phyloP scores from a whole-genome alignment of 1,139 yeast genomes.

The Blastobotrys persicus region DNA sequence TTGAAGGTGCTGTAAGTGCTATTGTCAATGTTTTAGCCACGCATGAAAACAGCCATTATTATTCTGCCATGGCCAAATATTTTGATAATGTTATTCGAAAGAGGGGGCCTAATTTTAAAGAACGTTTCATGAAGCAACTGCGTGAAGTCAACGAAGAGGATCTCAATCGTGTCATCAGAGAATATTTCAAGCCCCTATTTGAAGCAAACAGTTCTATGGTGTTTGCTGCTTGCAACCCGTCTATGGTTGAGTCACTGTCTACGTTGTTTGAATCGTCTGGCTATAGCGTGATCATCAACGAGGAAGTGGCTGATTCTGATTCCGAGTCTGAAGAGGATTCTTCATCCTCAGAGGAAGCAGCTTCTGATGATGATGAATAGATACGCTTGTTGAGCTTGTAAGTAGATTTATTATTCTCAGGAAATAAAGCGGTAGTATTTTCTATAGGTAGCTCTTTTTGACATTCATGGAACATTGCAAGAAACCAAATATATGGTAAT shows the following conservation, averaged over 20 bases:
- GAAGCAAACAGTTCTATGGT: slow-evolving; percentile 53
- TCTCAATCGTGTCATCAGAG: slow-evolving; percentile 52
- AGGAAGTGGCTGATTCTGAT: slow-evolving; percentile 37
- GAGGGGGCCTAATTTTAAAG: slow-evolving; percentile 65
- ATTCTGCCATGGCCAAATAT: slow-evolving; percentile 66
- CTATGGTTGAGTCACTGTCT: slow-evolving; percentile 51
- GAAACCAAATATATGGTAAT: too few relatives aligned
- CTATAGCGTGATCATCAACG: slow-evolving; percentile 58
- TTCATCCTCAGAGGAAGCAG: slow-evolving; percentile 21
- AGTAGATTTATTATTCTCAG: too few relatives aligned
- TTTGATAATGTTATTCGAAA: slow-evolving; percentile 62
- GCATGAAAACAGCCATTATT: slow-evolving; percentile 51
- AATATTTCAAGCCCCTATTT: slow-evolving; percentile 54
- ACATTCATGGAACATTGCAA: too few relatives aligned
- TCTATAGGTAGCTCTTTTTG: too few relatives aligned
- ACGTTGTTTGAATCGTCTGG: slow-evolving; percentile 54
- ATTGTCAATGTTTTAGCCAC: slow-evolving; percentile 71
- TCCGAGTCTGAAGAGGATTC: slow-evolving; percentile 34
- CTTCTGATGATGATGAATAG: slow-evolving; percentile 1
- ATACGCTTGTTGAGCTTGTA: too few relatives aligned
- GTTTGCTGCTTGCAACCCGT: slow-evolving; percentile 73
- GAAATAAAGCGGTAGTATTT: too few relatives aligned
- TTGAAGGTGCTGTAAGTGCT: slow-evolving; percentile 73
- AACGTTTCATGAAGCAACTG: slow-evolving; percentile 34
- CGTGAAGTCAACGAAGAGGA: slow-evolving; percentile 53